Percentiles rank a stretch among this genome's conserved stretches.
Conservation (phyloP, 2,329 filamentous ascomycete genomes). For the Trichoderma atroviride region DNA sequence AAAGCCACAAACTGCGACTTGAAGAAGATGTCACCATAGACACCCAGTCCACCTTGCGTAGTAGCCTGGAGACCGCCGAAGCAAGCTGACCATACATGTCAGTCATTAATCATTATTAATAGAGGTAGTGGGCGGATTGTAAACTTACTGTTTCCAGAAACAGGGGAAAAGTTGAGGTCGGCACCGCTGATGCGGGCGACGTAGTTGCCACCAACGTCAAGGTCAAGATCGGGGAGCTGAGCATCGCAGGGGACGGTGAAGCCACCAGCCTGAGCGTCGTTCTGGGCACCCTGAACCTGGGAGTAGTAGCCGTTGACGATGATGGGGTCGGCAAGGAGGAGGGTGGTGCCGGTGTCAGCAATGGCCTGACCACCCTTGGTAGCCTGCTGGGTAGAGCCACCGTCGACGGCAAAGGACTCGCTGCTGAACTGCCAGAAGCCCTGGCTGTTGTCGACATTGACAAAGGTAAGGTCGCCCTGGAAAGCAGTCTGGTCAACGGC, state of each 20-base stretch:
- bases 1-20: slow-evolving; percentile 63
- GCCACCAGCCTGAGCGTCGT: slow-evolving; percentile 47
- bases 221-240: slow-evolving; percentile 50
- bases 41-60: slow-evolving; percentile 52
- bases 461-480: slow-evolving; percentile 60
- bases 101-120: not conserved
- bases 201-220: slow-evolving; percentile 62
- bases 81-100: slow-evolving; percentile 49
- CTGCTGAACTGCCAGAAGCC: slow-evolving; percentile 67
- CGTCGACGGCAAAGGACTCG: slow-evolving; percentile 57
- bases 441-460: slow-evolving; percentile 59
- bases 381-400: slow-evolving; percentile 41
- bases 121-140: not conserved
- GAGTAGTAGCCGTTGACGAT: slow-evolving; percentile 55
- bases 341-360: slow-evolving; percentile 64
- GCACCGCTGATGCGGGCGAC: slow-evolving; percentile 59
- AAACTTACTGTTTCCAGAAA: slow-evolving; percentile 55
- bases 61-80: slow-evolving; percentile 70
- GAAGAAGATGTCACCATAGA: slow-evolving; percentile 66
- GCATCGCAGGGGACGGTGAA: slow-evolving; percentile 51
- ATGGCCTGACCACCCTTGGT: slow-evolving; percentile 50
- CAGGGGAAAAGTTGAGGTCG: slow-evolving; percentile 56
- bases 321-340: slow-evolving; percentile 60
- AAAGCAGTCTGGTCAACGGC: slow-evolving; percentile 65
- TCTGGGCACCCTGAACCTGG: slow-evolving; percentile 48